These are phyloP conservation scores for Epichloe glyceriae DNA, from an alignment of 2,329 filamentous ascomycete genomes.

Conservation along the genomic window DNA sequence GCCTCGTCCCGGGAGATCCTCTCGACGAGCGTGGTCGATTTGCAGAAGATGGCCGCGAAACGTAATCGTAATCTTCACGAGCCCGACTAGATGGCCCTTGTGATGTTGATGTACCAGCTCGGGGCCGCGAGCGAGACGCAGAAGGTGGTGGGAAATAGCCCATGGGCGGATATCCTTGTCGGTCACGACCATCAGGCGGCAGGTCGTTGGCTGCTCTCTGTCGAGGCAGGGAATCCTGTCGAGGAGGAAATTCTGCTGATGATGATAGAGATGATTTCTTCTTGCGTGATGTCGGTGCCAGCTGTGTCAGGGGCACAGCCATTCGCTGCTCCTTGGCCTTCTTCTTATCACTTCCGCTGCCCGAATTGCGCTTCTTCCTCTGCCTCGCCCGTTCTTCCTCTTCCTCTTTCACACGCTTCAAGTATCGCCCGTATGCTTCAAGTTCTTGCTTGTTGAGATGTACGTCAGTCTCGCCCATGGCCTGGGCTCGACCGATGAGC, in stretches of 20 bases:
- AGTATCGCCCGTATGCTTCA: slow-evolving; percentile 59
- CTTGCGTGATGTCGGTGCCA: slow-evolving; percentile 30
- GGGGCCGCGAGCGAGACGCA: slow-evolving; percentile 26
- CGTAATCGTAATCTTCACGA: slow-evolving; percentile 31
- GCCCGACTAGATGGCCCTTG: slow-evolving; percentile 20
- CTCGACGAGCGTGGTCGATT: slow-evolving; percentile 20
- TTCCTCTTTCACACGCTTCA: slow-evolving; percentile 43
- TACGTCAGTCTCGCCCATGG: slow-evolving; percentile 64
- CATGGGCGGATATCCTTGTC: slow-evolving; percentile 30
- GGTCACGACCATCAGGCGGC: slow-evolving; percentile 20
- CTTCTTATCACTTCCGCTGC: slow-evolving; percentile 22
- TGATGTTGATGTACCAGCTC: slow-evolving; percentile 29
- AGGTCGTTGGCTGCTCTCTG: slow-evolving; percentile 26
- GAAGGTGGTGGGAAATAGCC: slow-evolving; percentile 38
- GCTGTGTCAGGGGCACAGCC: slow-evolving; percentile 39
- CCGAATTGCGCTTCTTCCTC: slow-evolving; percentile 41
- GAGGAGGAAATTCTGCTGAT: slow-evolving; percentile 8
- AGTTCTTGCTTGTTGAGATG: slow-evolving; percentile 70
- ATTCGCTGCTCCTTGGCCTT: slow-evolving; percentile 33
- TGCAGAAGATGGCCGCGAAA: slow-evolving; percentile 4
- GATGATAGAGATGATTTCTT: slow-evolving; percentile 15
- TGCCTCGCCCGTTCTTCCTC: slow-evolving; percentile 52
- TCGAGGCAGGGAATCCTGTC: slow-evolving; percentile 24
- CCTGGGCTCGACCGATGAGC: slow-evolving; percentile 66
- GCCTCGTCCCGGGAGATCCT: slow-evolving; percentile 20